phyloP scores from a whole-genome alignment of 495 filamentous ascomycete species.

The Lasiosphaeria hispida region DNA sequence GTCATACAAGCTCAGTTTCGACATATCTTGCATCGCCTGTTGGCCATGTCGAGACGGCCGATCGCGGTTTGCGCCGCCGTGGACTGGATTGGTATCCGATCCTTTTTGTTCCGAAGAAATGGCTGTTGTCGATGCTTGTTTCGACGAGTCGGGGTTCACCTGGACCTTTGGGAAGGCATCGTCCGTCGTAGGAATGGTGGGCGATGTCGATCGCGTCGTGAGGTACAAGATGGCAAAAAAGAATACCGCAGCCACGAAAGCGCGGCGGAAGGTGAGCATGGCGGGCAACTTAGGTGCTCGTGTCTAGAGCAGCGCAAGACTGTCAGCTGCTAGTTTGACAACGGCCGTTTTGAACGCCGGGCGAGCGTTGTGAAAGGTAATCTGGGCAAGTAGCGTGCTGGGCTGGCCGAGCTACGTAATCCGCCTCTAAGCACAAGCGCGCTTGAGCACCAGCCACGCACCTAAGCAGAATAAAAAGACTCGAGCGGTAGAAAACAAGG shows the following conservation, averaged over 20 bases:
- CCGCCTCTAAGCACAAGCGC: not conserved
- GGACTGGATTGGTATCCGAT: slow-evolving; percentile 15
- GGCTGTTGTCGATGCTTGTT: slow-evolving; percentile 24
- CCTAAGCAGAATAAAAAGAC: not conserved
- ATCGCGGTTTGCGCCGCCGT: slow-evolving; percentile 21
- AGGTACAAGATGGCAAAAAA: slow-evolving; percentile 70
- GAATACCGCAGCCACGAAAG: slow-evolving; percentile 64
- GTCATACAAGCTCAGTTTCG: slow-evolving; percentile 68
- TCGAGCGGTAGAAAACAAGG: not conserved
- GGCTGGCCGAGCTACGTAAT: not conserved
- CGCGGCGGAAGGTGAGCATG: slow-evolving; percentile 68
- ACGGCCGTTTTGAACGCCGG: no score
- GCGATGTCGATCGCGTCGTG: slow-evolving; percentile 55
- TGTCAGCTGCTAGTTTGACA: not conserved
- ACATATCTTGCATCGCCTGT: slow-evolving; percentile 50
- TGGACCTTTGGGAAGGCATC: slow-evolving; percentile 27
- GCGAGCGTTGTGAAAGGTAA: no score
- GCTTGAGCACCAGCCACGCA: not conserved
- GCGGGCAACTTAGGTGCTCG: slow-evolving; percentile 5
- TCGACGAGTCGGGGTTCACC: slow-evolving; percentile 19
- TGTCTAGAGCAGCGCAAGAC: slow-evolving; percentile 7
- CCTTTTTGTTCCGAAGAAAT: slow-evolving; percentile 15
- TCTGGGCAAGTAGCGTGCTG: no score
- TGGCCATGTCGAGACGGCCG: slow-evolving; percentile 32
- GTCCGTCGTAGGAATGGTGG: slow-evolving; percentile 21